A percentile compares a stretch with the other conserved stretches of the same genome.
Conservation (phyloP, 148 eudicot species). For the Diospyros lotus region DNA sequence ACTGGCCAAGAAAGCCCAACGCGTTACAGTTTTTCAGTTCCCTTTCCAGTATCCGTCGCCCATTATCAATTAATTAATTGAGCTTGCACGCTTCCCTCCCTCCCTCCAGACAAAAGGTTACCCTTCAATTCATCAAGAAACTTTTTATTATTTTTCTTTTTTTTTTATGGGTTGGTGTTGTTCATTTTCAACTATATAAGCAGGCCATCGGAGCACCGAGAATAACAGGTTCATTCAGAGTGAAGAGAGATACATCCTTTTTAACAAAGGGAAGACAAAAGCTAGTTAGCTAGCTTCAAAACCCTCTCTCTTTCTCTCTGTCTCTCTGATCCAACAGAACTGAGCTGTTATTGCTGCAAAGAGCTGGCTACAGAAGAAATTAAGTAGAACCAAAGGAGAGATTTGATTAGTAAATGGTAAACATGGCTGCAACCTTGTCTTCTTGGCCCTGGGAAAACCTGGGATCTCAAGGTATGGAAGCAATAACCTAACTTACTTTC, state of each 20-base stretch:
- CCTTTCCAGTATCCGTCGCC: no score
- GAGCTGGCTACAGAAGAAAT: not conserved
- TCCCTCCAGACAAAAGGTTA: no score
- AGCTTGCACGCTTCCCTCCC: no score
- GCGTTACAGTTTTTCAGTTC: no score
- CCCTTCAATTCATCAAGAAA: not conserved
- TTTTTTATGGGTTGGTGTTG: not conserved
- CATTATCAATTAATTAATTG: no score
- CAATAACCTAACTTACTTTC: not conserved
- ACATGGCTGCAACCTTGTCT: conserved; percentile 56
- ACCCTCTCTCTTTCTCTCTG: conserved; percentile 6
- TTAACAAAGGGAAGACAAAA: no score
- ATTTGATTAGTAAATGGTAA: not conserved
- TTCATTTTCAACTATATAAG: conserved; percentile 3
- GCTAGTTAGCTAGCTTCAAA: no score
- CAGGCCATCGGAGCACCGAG: not conserved
- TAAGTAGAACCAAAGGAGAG: no score
- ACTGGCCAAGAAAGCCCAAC: no score
- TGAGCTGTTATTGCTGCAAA: not conserved
- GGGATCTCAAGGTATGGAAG: conserved; percentile 62
- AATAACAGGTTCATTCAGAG: not conserved
- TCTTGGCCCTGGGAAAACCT: conserved; percentile 81
- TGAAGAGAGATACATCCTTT: not conserved
- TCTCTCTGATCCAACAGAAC: not conserved
- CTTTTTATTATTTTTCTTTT: not conserved